A percentile compares a stretch with the other conserved stretches of the same genome.
These are phyloP conservation scores for Ceratocystis smalleyi DNA, from an alignment of 2,329 filamentous ascomycete genomes.

Conservation along the genomic window DNA sequence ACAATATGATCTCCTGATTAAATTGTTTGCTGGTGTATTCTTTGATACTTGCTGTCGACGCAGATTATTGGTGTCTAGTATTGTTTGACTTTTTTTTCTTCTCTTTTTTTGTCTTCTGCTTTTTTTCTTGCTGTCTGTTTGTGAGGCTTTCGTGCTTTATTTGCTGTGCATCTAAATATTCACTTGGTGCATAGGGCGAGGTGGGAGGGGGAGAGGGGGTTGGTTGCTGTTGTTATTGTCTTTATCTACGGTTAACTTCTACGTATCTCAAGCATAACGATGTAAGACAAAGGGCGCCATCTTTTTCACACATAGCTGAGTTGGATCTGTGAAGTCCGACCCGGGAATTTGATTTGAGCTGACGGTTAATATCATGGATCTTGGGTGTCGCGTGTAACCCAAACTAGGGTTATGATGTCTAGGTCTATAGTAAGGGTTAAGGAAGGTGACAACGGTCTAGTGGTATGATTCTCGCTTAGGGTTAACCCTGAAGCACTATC, in stretches of 20 bases:
- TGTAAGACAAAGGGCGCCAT: not conserved
- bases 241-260: too few species aligned
- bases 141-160: not conserved
- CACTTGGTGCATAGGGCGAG: not conserved
- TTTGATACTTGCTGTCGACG: not conserved
- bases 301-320: not conserved
- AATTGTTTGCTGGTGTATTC: not conserved
- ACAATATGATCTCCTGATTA: not conserved
- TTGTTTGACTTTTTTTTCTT: not conserved
- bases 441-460: conserved; percentile 34
- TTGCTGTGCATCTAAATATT: not conserved
- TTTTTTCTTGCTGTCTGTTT: not conserved
- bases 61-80: too few species aligned
- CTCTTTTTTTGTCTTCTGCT: not conserved
- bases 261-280: too few species aligned
- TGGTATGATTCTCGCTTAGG: conserved; percentile 61
- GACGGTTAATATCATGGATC: not conserved
- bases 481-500: conserved; percentile 25
- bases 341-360: not conserved
- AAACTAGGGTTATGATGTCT: too few species aligned
- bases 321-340: not conserved
- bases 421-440: not conserved
- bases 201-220: too few species aligned
- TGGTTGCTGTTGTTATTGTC: too few species aligned
- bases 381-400: not conserved